Evolutionary conservation across 345 rosid species (phyloP).

Genomic region (Dipteronia dyeriana): DNA sequence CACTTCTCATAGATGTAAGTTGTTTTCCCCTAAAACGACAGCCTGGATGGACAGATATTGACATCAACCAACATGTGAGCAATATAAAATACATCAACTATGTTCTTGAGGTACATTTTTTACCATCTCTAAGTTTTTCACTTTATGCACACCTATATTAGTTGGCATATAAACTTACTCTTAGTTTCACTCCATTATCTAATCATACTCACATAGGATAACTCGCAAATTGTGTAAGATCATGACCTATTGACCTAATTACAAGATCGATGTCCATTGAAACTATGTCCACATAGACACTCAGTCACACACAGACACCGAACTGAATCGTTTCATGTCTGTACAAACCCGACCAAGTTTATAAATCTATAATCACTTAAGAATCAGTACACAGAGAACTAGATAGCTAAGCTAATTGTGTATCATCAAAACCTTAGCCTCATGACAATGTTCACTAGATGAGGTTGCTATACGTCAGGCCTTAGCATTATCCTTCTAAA

Average conservation of each 20-base stretch:
- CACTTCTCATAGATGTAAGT: not conserved
- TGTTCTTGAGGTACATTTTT: constrained; percentile 10
- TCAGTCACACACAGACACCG: too few species aligned
- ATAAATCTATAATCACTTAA: not conserved
- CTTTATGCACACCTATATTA: not conserved
- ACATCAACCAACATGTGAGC: constrained; percentile 23
- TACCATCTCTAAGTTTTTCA: not conserved
- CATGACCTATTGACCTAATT: not conserved
- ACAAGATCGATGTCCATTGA: not conserved
- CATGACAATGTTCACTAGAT: too few species aligned
- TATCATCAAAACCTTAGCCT: not conserved
- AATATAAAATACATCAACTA: constrained; percentile 17
- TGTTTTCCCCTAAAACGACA: constrained; percentile 1
- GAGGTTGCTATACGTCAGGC: too few species aligned
- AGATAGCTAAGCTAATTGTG: not conserved
- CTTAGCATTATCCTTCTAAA: not conserved
- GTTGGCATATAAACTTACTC: not conserved
- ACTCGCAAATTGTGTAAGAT: not conserved
- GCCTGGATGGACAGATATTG: constrained; percentile 28
- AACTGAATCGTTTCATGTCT: not conserved
- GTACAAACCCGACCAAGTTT: not conserved
- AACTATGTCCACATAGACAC: not conserved
- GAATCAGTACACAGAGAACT: not conserved
- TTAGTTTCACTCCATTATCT: not conserved
- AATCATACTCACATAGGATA: too few species aligned